A percentile compares a stretch with the other conserved stretches of the same genome.
phyloP scores from a whole-genome alignment of 2,329 filamentous ascomycete genomes.

The Colletotrichum sp. region DNA sequence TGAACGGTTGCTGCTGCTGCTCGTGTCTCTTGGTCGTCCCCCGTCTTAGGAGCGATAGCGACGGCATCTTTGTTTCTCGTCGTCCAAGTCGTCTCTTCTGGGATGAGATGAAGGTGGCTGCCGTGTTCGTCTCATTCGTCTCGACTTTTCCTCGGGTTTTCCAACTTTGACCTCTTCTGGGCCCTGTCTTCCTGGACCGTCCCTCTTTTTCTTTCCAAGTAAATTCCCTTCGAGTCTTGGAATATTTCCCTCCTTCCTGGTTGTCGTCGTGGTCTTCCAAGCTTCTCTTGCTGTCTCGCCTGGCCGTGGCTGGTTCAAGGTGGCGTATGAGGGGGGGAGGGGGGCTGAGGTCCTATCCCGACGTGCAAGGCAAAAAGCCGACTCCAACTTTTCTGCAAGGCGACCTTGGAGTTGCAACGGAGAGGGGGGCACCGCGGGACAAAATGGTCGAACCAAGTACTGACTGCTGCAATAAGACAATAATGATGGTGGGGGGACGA shows the following conservation, averaged over 20 bases:
- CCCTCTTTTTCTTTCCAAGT: not conserved
- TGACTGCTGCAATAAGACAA: not conserved
- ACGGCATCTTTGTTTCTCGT: slow-evolving; percentile 30
- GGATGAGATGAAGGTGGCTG: not conserved
- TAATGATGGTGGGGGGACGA: not conserved
- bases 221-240: not conserved
- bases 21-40: slow-evolving; percentile 23
- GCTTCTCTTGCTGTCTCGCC: not conserved
- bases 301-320: not conserved
- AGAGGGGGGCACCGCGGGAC: not conserved
- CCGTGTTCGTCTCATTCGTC: slow-evolving; percentile 14
- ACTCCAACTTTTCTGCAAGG: slow-evolving; percentile 7
- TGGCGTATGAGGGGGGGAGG: not conserved
- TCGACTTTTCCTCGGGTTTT: not conserved
- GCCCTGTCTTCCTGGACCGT: not conserved
- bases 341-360: slow-evolving; percentile 12
- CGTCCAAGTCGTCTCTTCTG: not conserved
- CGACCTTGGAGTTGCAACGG: not conserved
- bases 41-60: slow-evolving; percentile 34
- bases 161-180: not conserved
- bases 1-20: slow-evolving; percentile 13
- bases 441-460: not conserved
- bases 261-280: not conserved
- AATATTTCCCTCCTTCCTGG: not conserved
- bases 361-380: not conserved